These are phyloP conservation scores for Candida railenensis DNA, from an alignment of 805 yeast species.

Conservation along the genomic window DNA sequence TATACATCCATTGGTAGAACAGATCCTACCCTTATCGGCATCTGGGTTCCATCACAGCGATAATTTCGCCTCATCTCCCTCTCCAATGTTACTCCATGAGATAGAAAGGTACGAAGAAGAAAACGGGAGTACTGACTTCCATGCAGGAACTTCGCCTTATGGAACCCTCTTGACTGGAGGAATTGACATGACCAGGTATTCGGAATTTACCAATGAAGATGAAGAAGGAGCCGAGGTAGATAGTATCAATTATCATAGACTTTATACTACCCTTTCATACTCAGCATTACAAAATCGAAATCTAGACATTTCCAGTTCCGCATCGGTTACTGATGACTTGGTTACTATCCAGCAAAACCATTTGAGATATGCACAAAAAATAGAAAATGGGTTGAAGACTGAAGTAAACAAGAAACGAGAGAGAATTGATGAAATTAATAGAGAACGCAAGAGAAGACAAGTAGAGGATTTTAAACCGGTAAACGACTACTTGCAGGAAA, in stretches of 20 bases:
- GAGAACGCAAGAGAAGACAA: slow-evolving; percentile 44
- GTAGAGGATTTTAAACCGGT: slow-evolving; percentile 40
- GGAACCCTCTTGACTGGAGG: slow-evolving; percentile 28
- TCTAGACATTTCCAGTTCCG: slow-evolving; percentile 18
- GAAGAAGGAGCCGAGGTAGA: slow-evolving; percentile 10
- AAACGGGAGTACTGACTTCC: slow-evolving; percentile 10
- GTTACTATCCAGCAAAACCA: slow-evolving; percentile 29
- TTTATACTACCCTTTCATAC: slow-evolving; percentile 41
- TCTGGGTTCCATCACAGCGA: not conserved
- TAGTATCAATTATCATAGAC: slow-evolving; percentile 14
- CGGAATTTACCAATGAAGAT: slow-evolving; percentile 15
- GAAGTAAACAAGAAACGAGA: slow-evolving; percentile 37
- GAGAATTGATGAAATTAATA: slow-evolving; percentile 42
- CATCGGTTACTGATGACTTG: slow-evolving; percentile 14
- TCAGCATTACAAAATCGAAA: slow-evolving; percentile 39
- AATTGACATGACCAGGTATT: slow-evolving; percentile 32
- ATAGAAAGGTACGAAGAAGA: slow-evolving; percentile 29
- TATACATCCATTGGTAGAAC: slow-evolving; percentile 9
- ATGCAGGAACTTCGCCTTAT: slow-evolving; percentile 8
- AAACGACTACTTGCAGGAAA: slow-evolving; percentile 41
- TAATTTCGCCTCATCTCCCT: not conserved
- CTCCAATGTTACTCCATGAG: slow-evolving; percentile 9
- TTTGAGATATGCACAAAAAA: slow-evolving; percentile 33
- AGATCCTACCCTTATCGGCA: slow-evolving; percentile 15
- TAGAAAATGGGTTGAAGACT: slow-evolving; percentile 17